phyloP scores from a whole-genome alignment of 371 early-diverging fungal species.

The Blakeslea trispora region DNA sequence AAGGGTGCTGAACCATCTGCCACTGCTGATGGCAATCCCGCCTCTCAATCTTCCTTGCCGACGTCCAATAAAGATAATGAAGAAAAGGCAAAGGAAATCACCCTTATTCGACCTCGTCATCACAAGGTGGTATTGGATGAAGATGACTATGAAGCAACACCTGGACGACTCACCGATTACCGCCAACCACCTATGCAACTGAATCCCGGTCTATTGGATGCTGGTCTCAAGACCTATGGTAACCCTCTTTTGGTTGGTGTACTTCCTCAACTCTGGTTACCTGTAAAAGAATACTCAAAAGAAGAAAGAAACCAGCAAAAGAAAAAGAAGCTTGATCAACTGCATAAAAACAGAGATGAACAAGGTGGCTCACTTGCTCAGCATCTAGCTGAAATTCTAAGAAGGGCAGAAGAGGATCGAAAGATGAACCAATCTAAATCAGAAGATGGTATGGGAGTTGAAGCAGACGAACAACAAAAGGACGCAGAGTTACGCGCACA shows the following conservation, averaged over 20 bases:
- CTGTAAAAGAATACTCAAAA: conserved; percentile 34
- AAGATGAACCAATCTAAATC: not conserved
- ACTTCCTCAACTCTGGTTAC: conserved; percentile 78
- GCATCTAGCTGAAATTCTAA: conserved; percentile 30
- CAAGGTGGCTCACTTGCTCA: conserved; percentile 22
- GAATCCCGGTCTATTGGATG: conserved; percentile 71
- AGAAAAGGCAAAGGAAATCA: not conserved
- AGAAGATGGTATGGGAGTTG: not conserved
- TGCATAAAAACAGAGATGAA: not conserved
- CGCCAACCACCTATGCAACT: conserved; percentile 73
- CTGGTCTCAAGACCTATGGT: conserved; percentile 65
- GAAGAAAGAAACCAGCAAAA: conserved; percentile 19
- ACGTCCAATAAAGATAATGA: not conserved
- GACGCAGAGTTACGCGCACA: conserved; percentile 1
- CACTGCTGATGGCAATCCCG: not conserved
- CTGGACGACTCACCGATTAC: conserved; percentile 61
- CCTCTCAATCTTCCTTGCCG: no score
- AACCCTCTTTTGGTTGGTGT: conserved; percentile 70
- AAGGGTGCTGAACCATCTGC: not conserved
- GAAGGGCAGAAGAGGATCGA: conserved; percentile 27
- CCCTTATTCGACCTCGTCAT: conserved; percentile 16
- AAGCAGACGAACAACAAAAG: not conserved
- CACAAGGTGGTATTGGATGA: conserved; percentile 47
- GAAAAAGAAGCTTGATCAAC: not conserved
- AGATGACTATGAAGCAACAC: conserved; percentile 68